Evolutionary conservation across 2,329 filamentous ascomycete genomes (phyloP), one percentile per base, ranked within the genome.

Genomic region (Furcasterigmium sp.): DNA sequence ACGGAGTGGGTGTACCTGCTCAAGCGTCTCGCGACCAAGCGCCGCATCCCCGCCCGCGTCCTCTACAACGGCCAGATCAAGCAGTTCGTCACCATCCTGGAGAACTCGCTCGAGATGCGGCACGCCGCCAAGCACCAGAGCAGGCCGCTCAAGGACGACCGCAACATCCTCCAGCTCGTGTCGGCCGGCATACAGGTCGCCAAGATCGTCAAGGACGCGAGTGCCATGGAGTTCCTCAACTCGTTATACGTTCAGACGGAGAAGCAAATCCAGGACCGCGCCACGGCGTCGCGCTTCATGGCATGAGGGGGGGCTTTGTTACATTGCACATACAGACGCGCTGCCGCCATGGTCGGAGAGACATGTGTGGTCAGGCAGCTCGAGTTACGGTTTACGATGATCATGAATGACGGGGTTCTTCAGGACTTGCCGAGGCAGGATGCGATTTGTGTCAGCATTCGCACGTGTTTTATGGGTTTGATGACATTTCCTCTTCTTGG

Each of bases 21-120:
- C 53, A 93, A 93, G 67, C 78, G 87, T 39, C 76, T 94, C 46
- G 88, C 88, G 25, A 94, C 88, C 26, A 93, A 91, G 69, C 78
- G 88, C 52, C 81, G 88, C 49, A 91, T 94, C 53, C 88, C 88
- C 6, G 86, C 88, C 37, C 76, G 87, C 44, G 85, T 93, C 17
- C 71, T 94, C 35, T 93, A 91, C 70, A 87, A 93, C 61, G 86
- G 87, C 46, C 88, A 94, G 67, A 94, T 94, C 67, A 93, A 91
- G 68, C 87, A 93, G 64, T 82, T 94, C 63, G 85, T 93, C 51
- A 93, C 88, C 34, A 86, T 93, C 23, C 68, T 94, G 55, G 88
- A 94, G 60, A 94, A 93, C 65, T 91, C 86, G 38, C 71, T 94
- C 56, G 87, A 91, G 69, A 91, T 91, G 86, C 77, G 87, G 50